Percentiles rank a stretch among this genome's conserved stretches.
Conservation (phyloP, 352 stramenopile species). For the Globisporangium acanthophoron region DNA sequence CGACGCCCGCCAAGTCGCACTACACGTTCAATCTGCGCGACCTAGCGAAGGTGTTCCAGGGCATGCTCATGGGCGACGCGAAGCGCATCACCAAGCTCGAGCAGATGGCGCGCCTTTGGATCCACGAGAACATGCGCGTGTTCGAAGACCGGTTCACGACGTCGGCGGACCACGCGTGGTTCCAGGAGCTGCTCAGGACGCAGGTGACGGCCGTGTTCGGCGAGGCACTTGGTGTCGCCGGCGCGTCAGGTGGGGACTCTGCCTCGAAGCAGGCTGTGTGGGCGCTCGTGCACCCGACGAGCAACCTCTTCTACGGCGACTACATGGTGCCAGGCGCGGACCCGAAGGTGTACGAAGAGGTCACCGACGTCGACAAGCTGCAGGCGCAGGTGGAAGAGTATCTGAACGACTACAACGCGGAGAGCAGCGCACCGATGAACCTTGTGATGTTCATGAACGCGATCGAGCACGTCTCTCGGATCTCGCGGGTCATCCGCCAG, state of each 20-base stretch:
- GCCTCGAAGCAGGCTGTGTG: constrained; percentile 40
- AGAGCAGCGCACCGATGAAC: constrained; percentile 84
- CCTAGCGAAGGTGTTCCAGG: constrained; percentile 85
- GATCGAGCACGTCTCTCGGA: constrained; percentile 84
- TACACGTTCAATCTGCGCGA: constrained; percentile 90
- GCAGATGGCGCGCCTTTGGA: constrained; percentile 67
- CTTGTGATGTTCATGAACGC: constrained; percentile 88
- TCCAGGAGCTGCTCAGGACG: constrained; percentile 57
- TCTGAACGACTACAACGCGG: constrained; percentile 85
- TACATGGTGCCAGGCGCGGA: constrained; percentile 91
- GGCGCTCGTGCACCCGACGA: constrained; percentile 53
- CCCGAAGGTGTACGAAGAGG: constrained; percentile 90
- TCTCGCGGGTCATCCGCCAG: constrained; percentile 77
- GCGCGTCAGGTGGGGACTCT: constrained; percentile 7
- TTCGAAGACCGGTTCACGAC: constrained; percentile 88
- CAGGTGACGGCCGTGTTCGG: constrained; percentile 57
- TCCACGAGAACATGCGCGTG: constrained; percentile 84
- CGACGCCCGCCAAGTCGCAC: constrained; percentile 80
- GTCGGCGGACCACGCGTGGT: constrained; percentile 67
- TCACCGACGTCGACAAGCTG: constrained; percentile 81
- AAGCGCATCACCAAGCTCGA: constrained; percentile 72
- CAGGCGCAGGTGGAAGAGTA: constrained; percentile 81
- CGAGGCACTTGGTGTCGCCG: constrained; percentile 25
- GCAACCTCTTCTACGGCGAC: constrained; percentile 87
- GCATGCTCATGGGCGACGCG: constrained; percentile 74